Conservation (phyloP, 371 early-diverging fungal species). For the Mucor irregularis region DNA sequence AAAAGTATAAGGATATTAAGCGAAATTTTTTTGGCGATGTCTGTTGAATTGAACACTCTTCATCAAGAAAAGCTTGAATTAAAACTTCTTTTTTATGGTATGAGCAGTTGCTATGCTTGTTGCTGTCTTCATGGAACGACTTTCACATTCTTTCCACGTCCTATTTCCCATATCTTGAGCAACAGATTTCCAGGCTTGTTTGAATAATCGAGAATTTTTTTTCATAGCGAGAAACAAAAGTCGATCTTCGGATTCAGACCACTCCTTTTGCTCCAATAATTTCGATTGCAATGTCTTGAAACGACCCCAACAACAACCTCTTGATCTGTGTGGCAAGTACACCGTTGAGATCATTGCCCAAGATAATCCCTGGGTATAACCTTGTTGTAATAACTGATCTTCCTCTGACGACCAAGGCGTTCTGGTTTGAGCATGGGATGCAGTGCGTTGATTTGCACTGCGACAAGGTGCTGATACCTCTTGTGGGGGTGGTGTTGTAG, state of each 20-base stretch:
- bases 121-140: constrained; percentile 13
- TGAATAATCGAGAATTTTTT: constrained; percentile 35
- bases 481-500: neutral
- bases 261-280: constrained; percentile 29
- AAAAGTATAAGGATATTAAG: neutral
- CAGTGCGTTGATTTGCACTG: too few relatives aligned
- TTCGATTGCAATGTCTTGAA: constrained; percentile 34
- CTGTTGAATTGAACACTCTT: neutral
- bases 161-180: constrained; percentile 32
- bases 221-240: constrained; percentile 31
- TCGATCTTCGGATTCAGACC: constrained; percentile 35
- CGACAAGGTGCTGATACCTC: too few relatives aligned
- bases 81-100: neutral
- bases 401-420: constrained; percentile 27
- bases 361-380: constrained; percentile 27
- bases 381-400: constrained; percentile 26
- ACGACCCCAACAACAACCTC: constrained; percentile 34
- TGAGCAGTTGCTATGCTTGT: too few relatives aligned
- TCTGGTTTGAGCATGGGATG: constrained; percentile 6
- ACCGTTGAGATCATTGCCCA: constrained; percentile 31
- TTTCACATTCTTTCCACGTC: constrained; percentile 41
- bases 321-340: constrained; percentile 27
- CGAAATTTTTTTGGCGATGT: too few relatives aligned
- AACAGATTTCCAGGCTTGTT: constrained; percentile 45
- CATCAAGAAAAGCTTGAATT: neutral